Evolutionary conservation across 2,329 filamentous ascomycete species (phyloP), one percentile per base, ranked within the genome.

Genomic region (Zymoseptoria pseudotritici): DNA sequence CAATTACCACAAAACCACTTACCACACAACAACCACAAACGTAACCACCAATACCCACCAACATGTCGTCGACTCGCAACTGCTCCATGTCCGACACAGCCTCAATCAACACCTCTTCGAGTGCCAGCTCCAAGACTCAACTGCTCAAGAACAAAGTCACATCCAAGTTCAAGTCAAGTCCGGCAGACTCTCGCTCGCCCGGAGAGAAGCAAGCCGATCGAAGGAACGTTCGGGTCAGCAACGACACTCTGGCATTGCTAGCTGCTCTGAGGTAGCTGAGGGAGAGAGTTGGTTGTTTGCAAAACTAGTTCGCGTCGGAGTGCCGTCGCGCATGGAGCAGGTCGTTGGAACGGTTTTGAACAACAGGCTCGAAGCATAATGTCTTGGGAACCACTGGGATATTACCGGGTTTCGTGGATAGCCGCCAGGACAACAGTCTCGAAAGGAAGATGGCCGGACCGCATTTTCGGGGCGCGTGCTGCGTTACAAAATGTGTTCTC

Each of bases 181-280:
- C 56, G 29, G 52, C 53, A 19, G 29, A 46, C 13, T 36, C 50
- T 17, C 53, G 53, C n/a, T 58, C 59, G 17, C 56, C 59, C 4
- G 56, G 56, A 13, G 56, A 58, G 56, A 58, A 61, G 53, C 59
- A 61, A 29, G 56, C 56, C 10, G 54, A 52, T 22, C 56, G 59
- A 19, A 24, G 50, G 10, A 50, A 24, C 7, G 59, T 22, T 6
- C n/a, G 50, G 17, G 36, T 46, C 36, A 46, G 36, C 36, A 46
- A 46, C 36, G 36, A 46, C 17, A 46, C 36, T 46, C 36, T 46
- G 36, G 36, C 36, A 17, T 46, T 46, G 36, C 36, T 46, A n/a
- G 36, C 36, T 17, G 36, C 36, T 46, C 13, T 46, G 36, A 46
- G 17, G 36, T 46, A 46, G 17, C 36, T 4, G n/a, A 7, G 13